These are phyloP conservation scores for Platanus orientalis DNA, from an alignment of 164 flowering plant species.

Conservation along the genomic window DNA sequence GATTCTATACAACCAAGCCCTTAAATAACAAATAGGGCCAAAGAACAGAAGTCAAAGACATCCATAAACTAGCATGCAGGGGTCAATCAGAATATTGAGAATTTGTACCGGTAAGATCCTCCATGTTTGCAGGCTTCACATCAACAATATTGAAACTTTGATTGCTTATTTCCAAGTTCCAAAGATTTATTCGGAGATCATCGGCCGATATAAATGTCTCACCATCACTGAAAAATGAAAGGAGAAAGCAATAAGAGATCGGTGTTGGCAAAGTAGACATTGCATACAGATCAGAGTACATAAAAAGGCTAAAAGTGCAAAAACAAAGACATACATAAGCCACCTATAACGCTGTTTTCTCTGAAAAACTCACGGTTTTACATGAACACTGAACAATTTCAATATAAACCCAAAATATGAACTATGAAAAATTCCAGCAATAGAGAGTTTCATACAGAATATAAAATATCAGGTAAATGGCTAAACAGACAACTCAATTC, in stretches of 20 bases:
- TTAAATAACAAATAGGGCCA: not conserved
- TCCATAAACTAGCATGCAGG: too few relatives aligned
- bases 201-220: not conserved
- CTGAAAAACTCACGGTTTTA: too few relatives aligned
- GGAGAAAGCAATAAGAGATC: not conserved
- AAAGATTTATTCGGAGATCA: not conserved
- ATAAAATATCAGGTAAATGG: too few relatives aligned
- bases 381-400: too few relatives aligned
- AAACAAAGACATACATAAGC: not conserved
- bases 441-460: too few relatives aligned
- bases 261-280: too few relatives aligned
- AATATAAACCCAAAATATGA: too few relatives aligned
- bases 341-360: too few relatives aligned
- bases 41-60: not conserved
- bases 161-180: slow-evolving; percentile 2
- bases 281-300: too few relatives aligned
- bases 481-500: too few relatives aligned
- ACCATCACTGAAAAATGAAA: not conserved
- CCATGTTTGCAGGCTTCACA: slow-evolving; percentile 1
- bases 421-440: too few relatives aligned
- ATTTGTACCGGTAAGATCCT: not conserved
- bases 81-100: not conserved
- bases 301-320: too few relatives aligned
- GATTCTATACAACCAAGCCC: not conserved
- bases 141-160: slow-evolving; percentile 2